Conservation (phyloP, 2,329 filamentous ascomycete genomes). For the Lachnellula subtilissima region DNA sequence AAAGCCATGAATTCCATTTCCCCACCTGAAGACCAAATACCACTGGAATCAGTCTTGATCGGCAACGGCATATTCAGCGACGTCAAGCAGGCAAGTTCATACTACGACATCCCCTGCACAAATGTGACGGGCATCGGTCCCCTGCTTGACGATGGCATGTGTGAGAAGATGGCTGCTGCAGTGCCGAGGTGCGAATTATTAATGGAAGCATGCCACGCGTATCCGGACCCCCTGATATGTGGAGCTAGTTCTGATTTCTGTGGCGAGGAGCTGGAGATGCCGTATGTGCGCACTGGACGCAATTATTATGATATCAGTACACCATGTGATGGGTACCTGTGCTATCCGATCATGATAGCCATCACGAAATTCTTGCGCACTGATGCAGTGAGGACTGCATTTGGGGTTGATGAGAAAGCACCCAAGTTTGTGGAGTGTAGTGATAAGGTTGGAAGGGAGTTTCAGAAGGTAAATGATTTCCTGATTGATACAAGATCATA, state of each 20-base stretch:
- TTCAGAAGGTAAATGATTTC: constrained; percentile 16
- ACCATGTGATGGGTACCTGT: constrained; percentile 19
- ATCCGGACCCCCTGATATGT: constrained; percentile 17
- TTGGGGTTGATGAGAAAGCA: constrained; percentile 14
- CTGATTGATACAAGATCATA: constrained; percentile 17
- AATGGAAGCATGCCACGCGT: constrained; percentile 11
- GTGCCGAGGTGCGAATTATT: constrained; percentile 19
- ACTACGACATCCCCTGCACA: constrained; percentile 41
- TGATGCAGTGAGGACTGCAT: constrained; percentile 14
- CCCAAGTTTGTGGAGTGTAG: constrained; percentile 17
- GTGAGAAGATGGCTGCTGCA: constrained; percentile 10
- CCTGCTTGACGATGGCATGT: constrained; percentile 14
- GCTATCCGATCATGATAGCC: constrained; percentile 23
- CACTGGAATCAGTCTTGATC: constrained; percentile 44
- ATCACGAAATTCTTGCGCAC: constrained; percentile 18
- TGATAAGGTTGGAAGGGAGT: constrained; percentile 17
- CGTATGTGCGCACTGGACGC: constrained; percentile 15
- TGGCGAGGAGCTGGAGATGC: constrained; percentile 13
- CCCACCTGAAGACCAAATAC: constrained; percentile 38
- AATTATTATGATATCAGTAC: constrained; percentile 22
- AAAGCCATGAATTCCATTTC: constrained; percentile 16
- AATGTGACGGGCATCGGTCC: constrained; percentile 20
- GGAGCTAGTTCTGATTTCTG: constrained; percentile 8
- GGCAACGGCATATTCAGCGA: constrained; percentile 55
- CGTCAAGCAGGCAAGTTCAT: constrained; percentile 46